Conservation (phyloP, 257 asterid species). For the Penstemon eatonii region DNA sequence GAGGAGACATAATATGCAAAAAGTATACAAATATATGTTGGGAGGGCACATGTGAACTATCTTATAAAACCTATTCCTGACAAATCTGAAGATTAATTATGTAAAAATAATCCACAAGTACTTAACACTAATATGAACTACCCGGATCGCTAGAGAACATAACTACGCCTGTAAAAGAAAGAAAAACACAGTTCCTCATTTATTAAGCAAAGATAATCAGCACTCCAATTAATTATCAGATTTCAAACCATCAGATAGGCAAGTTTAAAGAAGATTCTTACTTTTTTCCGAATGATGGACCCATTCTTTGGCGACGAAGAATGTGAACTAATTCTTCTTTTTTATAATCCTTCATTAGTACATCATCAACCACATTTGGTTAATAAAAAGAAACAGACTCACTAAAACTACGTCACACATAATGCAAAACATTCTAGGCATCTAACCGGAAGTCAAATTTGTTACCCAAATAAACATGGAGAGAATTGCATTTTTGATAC, state of each 20-base stretch:
- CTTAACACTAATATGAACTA: too few species aligned
- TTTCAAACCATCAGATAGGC: background rate
- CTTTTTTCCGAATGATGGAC: conserved; percentile 72
- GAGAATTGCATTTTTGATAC: too few species aligned
- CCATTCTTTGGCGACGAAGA: conserved; percentile 62
- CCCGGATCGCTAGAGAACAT: too few species aligned
- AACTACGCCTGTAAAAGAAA: too few species aligned
- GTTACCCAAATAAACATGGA: conserved; percentile 68
- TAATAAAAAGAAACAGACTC: background rate
- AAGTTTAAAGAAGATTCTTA: conserved; percentile 27
- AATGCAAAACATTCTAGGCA: conserved; percentile 11
- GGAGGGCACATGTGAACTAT: too few species aligned
- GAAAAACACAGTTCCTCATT: background rate
- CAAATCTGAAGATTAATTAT: too few species aligned
- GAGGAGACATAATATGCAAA: too few species aligned
- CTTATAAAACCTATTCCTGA: too few species aligned
- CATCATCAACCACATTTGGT: background rate
- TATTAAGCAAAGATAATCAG: conserved; percentile 17
- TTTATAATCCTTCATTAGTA: conserved; percentile 40
- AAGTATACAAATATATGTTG: too few species aligned
- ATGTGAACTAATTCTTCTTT: conserved; percentile 60
- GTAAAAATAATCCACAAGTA: too few species aligned
- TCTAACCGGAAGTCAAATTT: background rate
- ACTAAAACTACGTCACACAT: background rate
- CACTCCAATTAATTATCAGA: conserved; percentile 8